These are phyloP conservation scores for Naganishia sp. DNA, from an alignment of 1,284 basidiomycete genomes.

Conservation along the genomic window DNA sequence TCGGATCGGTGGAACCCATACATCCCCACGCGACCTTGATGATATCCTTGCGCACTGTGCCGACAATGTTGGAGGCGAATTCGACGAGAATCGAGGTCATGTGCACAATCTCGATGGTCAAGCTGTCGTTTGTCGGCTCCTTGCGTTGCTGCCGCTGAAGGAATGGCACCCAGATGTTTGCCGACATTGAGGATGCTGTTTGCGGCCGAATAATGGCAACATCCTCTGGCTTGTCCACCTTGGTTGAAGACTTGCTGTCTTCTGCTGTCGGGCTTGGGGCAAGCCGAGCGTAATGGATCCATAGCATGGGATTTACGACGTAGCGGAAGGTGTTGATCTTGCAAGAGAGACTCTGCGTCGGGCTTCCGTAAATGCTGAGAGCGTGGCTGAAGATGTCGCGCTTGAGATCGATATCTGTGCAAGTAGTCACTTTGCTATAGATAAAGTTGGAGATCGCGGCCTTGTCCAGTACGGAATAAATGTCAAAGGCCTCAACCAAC, in stretches of 20 bases:
- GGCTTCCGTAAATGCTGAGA: conserved; percentile 76
- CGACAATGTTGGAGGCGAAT: conserved; percentile 73
- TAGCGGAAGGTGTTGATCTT: conserved; percentile 86
- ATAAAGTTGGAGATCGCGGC: conserved; percentile 83
- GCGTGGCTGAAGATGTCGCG: conserved; percentile 83
- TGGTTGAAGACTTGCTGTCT: conserved; percentile 41
- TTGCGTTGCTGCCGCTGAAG: conserved; percentile 39
- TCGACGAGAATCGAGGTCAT: conserved; percentile 89
- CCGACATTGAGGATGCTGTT: conserved; percentile 44
- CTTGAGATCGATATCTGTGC: conserved; percentile 64
- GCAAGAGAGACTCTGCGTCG: conserved; percentile 68
- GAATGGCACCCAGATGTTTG: conserved; percentile 50
- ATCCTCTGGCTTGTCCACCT: conserved; percentile 17
- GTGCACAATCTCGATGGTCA: conserved; percentile 88
- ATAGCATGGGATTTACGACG: conserved; percentile 83
- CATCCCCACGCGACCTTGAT: conserved; percentile 87
- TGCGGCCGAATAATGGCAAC: conserved; percentile 41
- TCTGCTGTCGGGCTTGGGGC: conserved; percentile 36
- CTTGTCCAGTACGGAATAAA: conserved; percentile 78
- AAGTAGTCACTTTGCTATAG: conserved; percentile 75
- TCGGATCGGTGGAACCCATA: conserved; percentile 64
- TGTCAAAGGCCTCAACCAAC: conserved; percentile 78
- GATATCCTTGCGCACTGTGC: conserved; percentile 85
- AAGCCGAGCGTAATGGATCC: conserved; percentile 68
- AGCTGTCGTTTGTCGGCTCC: conserved; percentile 52